Base-by-base conservation (phyloP, 1,139 yeast genomes). In the Suhomyces yuchorum region DNA sequence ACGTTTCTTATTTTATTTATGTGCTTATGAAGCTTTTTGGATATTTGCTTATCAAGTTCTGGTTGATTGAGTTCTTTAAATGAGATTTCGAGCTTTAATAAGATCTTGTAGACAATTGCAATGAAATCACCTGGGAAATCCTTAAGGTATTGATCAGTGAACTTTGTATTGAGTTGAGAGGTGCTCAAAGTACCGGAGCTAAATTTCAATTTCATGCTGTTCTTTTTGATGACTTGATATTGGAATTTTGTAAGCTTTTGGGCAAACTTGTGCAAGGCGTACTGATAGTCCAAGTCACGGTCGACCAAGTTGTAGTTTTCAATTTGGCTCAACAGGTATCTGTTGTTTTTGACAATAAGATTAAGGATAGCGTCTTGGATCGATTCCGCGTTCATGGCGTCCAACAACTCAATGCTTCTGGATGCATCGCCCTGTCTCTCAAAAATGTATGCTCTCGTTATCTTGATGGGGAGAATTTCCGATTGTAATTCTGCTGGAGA, bases 391-490 rank as follows among this genome's bases (percentile, higher is more conserved):
- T 63, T 62, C 32, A 59, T 61, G 40, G 50, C 56, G 4, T 62
- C 47, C 51, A 73, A 63, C 4, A 84, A 67, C 2, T 64, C 57
- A 43, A 66, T 53, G 2, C 90, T 81, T 44, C 73, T 71, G 1
- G 61, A 70, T 1, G 50, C 36, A 8, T 80, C 65, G 7, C 84
- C 85, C 30, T 68, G 61, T 11, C 75, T 52, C 51, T 81, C 82
- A 49, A 81, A 68, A 19, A 85, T 80, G 60, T 80, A 90, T 1
- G 96, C 86, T 24, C 79, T 78, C 59, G 92, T 95, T 39, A 89
- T 66, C 50, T 77, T 62, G 35, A 88, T 85, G 17, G 95, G 92
- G 14, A 78, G 73, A 23, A 82, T 60, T 61, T 84, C 89, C 28
- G 67, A 56, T 14, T 68, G 58, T 55, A 70, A 65, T 42, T 75